A percentile compares a stretch with the other conserved stretches of the same genome.
These are phyloP conservation scores for Diutina sp. DNA, from an alignment of 1,139 yeast species.

Conservation along the genomic window DNA sequence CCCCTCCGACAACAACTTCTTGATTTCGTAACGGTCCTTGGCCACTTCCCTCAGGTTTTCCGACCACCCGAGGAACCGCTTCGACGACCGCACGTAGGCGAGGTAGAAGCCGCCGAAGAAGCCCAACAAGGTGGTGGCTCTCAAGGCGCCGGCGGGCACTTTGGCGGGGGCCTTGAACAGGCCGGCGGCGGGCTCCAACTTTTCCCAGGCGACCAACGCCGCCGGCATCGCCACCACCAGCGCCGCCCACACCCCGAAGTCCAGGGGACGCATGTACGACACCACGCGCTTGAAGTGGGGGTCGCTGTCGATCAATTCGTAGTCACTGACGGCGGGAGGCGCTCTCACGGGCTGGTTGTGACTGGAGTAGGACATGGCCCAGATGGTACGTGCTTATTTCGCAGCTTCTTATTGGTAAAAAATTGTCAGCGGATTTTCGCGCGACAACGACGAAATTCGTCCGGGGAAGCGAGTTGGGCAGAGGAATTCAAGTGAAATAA, in stretches of 20 bases:
- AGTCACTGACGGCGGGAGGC: conserved; percentile 15
- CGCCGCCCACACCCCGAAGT: conserved; percentile 54
- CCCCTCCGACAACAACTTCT: conserved; percentile 53
- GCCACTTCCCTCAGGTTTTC: conserved; percentile 66
- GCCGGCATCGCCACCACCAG: conserved; percentile 54
- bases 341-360: conserved; percentile 1
- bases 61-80: conserved; percentile 67
- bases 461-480: neutral
- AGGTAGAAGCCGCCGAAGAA: conserved; percentile 59
- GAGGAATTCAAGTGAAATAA: no score
- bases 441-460: neutral
- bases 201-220: conserved; percentile 48
- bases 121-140: conserved; percentile 52
- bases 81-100: conserved; percentile 52
- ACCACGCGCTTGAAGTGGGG: conserved; percentile 69
- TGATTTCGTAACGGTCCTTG: conserved; percentile 65
- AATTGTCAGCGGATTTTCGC: neutral
- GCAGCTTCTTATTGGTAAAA: neutral
- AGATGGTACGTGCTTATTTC: neutral
- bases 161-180: conserved; percentile 39
- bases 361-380: conserved; percentile 1
- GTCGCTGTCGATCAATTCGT: conserved; percentile 60
- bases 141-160: conserved; percentile 44
- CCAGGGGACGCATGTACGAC: conserved; percentile 58
- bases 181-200: conserved; percentile 49